These are phyloP conservation scores for Yueomyces sp. DNA, from an alignment of 805 yeast genomes.

Conservation along the genomic window DNA sequence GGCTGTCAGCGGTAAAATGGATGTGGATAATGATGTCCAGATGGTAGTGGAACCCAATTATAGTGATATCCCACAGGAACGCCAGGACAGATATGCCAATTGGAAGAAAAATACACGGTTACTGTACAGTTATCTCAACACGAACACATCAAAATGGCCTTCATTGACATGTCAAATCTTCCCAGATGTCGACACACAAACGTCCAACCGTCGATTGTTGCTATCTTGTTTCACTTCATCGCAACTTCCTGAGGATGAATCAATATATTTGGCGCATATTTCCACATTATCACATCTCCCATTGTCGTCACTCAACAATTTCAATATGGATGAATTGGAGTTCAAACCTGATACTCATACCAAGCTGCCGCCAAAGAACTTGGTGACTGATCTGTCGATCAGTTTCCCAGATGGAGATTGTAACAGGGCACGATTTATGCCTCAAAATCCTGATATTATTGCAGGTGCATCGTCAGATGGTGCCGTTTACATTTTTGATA, in stretches of 20 bases:
- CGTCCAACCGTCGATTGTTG: slow-evolving; percentile 17
- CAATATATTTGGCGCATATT: slow-evolving; percentile 15
- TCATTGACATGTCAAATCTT: slow-evolving; percentile 59
- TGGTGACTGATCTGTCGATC: slow-evolving; percentile 16
- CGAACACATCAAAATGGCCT: slow-evolving; percentile 58
- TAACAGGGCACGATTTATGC: slow-evolving; percentile 60
- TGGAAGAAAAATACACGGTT: slow-evolving; percentile 81
- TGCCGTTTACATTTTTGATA: slow-evolving; percentile 52
- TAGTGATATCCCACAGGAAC: slow-evolving; percentile 9
- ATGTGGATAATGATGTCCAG: neutral
- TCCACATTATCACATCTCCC: slow-evolving; percentile 20
- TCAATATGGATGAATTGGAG: slow-evolving; percentile 26
- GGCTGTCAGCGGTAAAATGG: neutral
- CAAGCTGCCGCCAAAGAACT: slow-evolving; percentile 17
- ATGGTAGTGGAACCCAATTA: neutral
- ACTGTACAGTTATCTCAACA: slow-evolving; percentile 59
- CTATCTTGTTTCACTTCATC: slow-evolving; percentile 24
- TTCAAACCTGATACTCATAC: slow-evolving; percentile 21
- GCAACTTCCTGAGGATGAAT: slow-evolving; percentile 24
- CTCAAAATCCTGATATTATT: slow-evolving; percentile 75
- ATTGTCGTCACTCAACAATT: slow-evolving; percentile 25
- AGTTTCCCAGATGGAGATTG: slow-evolving; percentile 38
- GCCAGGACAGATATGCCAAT: slow-evolving; percentile 21
- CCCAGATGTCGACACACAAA: slow-evolving; percentile 28
- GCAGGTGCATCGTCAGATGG: slow-evolving; percentile 63